phyloP scores from a whole-genome alignment of 495 filamentous ascomycete genomes.

The Penicillium lagena region DNA sequence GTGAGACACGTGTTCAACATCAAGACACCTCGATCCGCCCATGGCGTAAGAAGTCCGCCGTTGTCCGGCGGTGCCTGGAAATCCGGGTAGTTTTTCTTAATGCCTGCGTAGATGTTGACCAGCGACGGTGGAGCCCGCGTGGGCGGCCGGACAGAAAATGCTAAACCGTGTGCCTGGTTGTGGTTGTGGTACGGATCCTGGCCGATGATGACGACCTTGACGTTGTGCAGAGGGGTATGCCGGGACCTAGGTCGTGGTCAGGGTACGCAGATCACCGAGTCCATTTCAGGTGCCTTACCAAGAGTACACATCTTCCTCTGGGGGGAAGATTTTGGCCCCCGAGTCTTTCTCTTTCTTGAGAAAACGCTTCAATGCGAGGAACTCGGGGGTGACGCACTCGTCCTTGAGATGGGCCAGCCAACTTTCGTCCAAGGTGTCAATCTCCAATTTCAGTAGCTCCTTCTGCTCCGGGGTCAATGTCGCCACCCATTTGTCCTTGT shows the following conservation, averaged over 20 bases:
- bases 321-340: constrained; percentile 76
- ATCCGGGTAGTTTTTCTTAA: constrained; percentile 79
- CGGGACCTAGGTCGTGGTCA: constrained; percentile 57
- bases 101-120: constrained; percentile 81
- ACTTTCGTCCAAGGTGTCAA: constrained; percentile 81
- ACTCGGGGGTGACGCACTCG: constrained; percentile 68
- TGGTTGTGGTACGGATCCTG: constrained; percentile 96
- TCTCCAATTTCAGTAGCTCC: constrained; percentile 76
- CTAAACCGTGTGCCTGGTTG: constrained; percentile 94
- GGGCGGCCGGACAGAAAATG: constrained; percentile 87
- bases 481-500: constrained; percentile 82
- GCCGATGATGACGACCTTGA: constrained; percentile 86
- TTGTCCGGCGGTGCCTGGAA: constrained; percentile 71
- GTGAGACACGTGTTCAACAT: constrained; percentile 91
- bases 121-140: constrained; percentile 83
- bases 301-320: constrained; percentile 82
- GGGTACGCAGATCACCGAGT: background rate
- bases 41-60: constrained; percentile 77
- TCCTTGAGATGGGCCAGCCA: constrained; percentile 87
- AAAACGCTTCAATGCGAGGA: constrained; percentile 83
- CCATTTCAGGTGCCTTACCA: constrained; percentile 52
- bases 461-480: constrained; percentile 76
- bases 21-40: constrained; percentile 88
- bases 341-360: constrained; percentile 69
- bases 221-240: constrained; percentile 77